Evolutionary conservation across 108 stramenopile genomes (phyloP), one percentile per base, ranked within the genome.

Genomic region (Fragilariopsis cylindrus): DNA sequence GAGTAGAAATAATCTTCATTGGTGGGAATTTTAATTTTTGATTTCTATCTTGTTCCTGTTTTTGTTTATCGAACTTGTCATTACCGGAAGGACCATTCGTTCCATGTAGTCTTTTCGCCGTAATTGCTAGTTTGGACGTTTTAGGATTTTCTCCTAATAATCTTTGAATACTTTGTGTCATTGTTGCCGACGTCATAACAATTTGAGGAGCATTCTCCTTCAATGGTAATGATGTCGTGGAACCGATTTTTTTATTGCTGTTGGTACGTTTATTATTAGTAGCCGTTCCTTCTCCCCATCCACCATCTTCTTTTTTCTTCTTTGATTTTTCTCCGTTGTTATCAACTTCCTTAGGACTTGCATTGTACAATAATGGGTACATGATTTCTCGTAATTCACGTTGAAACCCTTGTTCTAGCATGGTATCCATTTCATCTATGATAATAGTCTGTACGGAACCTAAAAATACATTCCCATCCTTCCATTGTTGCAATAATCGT

Each of bases 401-500:
- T 58, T 92, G 92, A 77, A 99, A 99, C 16, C 98, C 98, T 73
- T 98, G 96, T 70, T 96, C 97, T 45, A 98, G 80, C 96, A 99
- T 97, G 60, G 98, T 99, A 87, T 99, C 98, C 81, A 98, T 92
- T 90, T 99, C 98, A 84, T 99, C 98, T 63, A 99, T 72, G 19
- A 99, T 93, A 19, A 98, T 84, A 55, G 87, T 74, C 13, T 81
- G 57, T 30, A 88, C 58, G 39, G 81, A 66, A 30, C 91, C 90
- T 57, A 96, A 72, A 70, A 88, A 94, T 7, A 97, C 72, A 82
- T 92, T 85, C 1, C 88, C 90, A 12, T 85, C 84, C 65, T 99
- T 89, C 67, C 92, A 89, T 82, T 97, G 98, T 81, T 99, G 92
- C 12, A 96, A 76, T 50, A 99, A 71, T 60, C 98, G 81, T 53